A percentile compares a stretch with the other conserved stretches of the same genome.
phyloP scores from a whole-genome alignment of 1,284 basidiomycete species.

The Mycena citricolor region DNA sequence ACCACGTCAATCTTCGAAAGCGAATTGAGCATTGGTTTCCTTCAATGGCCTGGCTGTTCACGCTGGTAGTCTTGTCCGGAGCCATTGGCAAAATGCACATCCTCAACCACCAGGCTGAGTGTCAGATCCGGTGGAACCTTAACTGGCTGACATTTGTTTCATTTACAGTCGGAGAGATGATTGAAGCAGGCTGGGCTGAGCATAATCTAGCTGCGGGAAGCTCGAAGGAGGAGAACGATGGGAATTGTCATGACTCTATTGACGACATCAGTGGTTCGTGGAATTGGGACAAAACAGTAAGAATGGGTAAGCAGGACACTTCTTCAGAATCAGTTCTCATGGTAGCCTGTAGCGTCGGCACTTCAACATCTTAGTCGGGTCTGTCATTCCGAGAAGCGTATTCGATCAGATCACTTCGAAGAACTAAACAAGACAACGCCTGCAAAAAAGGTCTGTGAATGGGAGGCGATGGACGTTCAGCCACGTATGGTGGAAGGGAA shows the following conservation, averaged over 20 bases:
- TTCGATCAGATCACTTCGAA: not conserved
- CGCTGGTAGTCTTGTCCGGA: not conserved
- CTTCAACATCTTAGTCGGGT: not conserved
- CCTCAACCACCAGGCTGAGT: conserved; percentile 27
- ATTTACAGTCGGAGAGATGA: conserved; percentile 14
- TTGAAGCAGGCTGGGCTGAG: conserved; percentile 21
- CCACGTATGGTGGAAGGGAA: not conserved
- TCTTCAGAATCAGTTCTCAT: no score
- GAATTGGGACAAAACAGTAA: conserved; percentile 24
- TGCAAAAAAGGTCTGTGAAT: not conserved
- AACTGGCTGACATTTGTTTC: conserved; percentile 19
- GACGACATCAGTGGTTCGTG: conserved; percentile 25
- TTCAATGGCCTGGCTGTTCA: no score
- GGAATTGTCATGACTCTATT: conserved; percentile 28
- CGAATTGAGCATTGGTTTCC: conserved; percentile 7
- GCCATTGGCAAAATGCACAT: conserved; percentile 29
- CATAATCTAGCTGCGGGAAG: conserved; percentile 27
- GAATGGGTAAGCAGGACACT: conserved; percentile 21
- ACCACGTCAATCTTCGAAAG: not conserved
- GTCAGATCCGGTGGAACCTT: conserved; percentile 24
- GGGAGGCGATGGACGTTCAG: not conserved
- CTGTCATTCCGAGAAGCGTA: not conserved
- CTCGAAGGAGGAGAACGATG: conserved; percentile 28
- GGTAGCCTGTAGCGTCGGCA: conserved; percentile 9
- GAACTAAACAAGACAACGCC: not conserved